A percentile compares a stretch with the other conserved stretches of the same genome.
Evolutionary conservation across 129 eudicot species (phyloP).

Genomic region (Flaveria trinervia): DNA sequence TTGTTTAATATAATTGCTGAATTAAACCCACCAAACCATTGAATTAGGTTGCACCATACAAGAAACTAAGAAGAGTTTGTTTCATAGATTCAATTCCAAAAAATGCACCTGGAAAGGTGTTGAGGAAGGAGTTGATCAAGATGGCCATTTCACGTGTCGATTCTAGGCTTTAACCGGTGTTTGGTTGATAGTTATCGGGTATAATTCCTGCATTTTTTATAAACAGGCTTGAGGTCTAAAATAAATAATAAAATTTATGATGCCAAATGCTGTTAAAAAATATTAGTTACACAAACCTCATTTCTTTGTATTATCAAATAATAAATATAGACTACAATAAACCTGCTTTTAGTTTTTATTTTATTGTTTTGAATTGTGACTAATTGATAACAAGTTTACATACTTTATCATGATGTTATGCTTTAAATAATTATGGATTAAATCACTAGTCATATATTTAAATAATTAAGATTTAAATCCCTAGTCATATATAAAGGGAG

Average conservation of each 20-base stretch:
- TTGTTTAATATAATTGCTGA: too few relatives aligned
- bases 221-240: neutral
- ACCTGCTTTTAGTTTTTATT: too few relatives aligned
- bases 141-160: conserved; percentile 36
- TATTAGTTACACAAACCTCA: neutral
- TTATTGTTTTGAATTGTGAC: too few relatives aligned
- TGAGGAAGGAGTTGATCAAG: conserved; percentile 54
- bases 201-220: neutral
- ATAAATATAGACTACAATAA: too few relatives aligned
- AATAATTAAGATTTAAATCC: too few relatives aligned
- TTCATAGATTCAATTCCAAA: conserved; percentile 51
- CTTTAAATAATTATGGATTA: too few relatives aligned
- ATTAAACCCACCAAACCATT: neutral
- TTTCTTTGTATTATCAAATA: neutral
- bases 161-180: conserved; percentile 45
- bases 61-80: conserved; percentile 47
- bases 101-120: conserved; percentile 57
- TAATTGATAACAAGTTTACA: too few relatives aligned
- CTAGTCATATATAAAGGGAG: too few relatives aligned
- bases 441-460: too few relatives aligned
- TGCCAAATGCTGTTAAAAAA: too few relatives aligned
- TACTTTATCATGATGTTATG: too few relatives aligned
- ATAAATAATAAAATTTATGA: neutral
- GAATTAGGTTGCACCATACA: conserved; percentile 50
- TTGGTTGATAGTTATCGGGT: neutral